A percentile compares a stretch with the other conserved stretches of the same genome.
Evolutionary conservation across 75 land plant species (phyloP).

Genomic region (Pinus taeda): DNA sequence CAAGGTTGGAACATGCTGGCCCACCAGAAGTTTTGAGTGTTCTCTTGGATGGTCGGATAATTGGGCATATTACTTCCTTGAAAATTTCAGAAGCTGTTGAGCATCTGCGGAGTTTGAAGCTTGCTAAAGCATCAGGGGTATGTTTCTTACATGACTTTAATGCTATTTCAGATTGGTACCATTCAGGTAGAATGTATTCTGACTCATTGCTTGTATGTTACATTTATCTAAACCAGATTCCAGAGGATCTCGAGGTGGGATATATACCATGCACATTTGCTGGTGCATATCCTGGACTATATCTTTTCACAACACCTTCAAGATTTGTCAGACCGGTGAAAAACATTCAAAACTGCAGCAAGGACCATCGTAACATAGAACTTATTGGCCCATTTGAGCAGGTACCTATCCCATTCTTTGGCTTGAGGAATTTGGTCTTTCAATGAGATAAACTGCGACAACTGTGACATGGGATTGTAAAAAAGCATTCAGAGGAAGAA

Average conservation of each 20-base stretch:
- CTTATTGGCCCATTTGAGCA: conserved; percentile 97
- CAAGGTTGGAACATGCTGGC: conserved; percentile 53
- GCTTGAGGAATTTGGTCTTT: not conserved
- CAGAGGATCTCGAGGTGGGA: conserved; percentile 94
- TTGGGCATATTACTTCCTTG: conserved; percentile 56
- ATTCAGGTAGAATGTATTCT: not conserved
- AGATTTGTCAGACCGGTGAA: conserved; percentile 85
- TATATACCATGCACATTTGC: conserved; percentile 82
- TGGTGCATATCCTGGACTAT: conserved; percentile 94
- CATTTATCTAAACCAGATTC: conserved; percentile 57
- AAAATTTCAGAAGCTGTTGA: conserved; percentile 55
- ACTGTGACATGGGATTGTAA: too few relatives aligned
- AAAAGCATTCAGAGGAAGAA: too few relatives aligned
- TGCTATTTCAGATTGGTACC: conserved; percentile 4
- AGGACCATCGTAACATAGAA: conserved; percentile 44
- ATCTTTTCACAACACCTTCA: conserved; percentile 77
- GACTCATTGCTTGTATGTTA: not conserved
- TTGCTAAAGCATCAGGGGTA: conserved; percentile 49
- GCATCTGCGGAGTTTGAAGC: conserved; percentile 64
- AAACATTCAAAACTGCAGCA: conserved; percentile 37
- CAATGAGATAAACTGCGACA: not conserved
- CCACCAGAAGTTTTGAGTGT: conserved; percentile 81
- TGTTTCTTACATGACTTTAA: conserved; percentile 16
- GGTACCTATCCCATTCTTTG: conserved; percentile 28
- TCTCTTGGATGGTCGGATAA: conserved; percentile 84